A percentile compares a stretch with the other conserved stretches of the same genome.
Conservation (phyloP, 2,329 filamentous ascomycete species). For the Clonostachys solani region DNA sequence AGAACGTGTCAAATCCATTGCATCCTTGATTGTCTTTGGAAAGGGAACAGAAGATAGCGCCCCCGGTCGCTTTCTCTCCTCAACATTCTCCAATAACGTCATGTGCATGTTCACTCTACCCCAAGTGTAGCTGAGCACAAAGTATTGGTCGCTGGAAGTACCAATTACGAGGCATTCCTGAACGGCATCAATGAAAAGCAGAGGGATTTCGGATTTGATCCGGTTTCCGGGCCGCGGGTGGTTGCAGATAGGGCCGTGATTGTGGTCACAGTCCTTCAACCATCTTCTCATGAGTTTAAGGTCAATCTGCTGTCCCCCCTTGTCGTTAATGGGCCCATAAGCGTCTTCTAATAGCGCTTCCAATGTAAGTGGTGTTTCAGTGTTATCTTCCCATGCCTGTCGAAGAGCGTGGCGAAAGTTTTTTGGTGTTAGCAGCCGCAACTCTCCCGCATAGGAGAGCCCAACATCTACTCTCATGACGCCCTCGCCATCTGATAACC, state of each 20-base stretch:
- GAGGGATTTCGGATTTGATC: neutral
- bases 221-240: neutral
- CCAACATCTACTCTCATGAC: neutral
- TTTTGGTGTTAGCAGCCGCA: neutral
- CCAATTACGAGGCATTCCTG: neutral
- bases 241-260: neutral
- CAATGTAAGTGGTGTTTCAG: neutral
- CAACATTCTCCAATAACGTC: neutral
- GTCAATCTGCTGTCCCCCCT: neutral
- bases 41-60: neutral
- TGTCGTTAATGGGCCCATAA: neutral
- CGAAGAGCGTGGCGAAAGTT: neutral
- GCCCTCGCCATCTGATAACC: neutral
- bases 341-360: neutral
- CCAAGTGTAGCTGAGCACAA: neutral
- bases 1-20: neutral
- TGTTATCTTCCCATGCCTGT: neutral
- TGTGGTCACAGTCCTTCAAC: neutral
- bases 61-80: neutral
- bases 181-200: neutral
- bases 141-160: neutral
- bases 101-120: neutral
- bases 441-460: neutral
- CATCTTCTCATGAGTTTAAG: neutral
- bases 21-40: slow-evolving; percentile 3